phyloP scores from a whole-genome alignment of 2,329 filamentous ascomycete species.

The Cladosporium velox region DNA sequence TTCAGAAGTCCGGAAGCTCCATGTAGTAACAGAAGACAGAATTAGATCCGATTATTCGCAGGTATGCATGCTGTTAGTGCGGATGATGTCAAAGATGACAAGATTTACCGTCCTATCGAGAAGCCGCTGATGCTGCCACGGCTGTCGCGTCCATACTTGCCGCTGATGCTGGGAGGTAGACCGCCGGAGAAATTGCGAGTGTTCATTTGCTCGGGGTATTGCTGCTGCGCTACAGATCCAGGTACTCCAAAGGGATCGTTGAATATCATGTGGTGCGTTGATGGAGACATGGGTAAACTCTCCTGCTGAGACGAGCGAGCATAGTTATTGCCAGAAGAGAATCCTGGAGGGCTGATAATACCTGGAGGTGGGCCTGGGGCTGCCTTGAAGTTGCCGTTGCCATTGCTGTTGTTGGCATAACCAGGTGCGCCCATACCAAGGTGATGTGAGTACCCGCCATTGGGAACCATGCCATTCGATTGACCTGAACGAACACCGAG shows the following conservation, averaged over 20 bases:
- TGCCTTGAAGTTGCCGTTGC: conserved; percentile 48
- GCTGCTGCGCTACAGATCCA: neutral
- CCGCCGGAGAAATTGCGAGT: conserved; percentile 31
- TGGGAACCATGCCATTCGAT: conserved; percentile 54
- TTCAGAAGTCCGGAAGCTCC: neutral
- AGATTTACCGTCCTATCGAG: conserved; percentile 2
- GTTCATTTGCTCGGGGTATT: conserved; percentile 25
- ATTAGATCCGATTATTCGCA: neutral
- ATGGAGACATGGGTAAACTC: conserved; percentile 9
- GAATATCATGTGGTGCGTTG: conserved; percentile 34
- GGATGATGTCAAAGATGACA: neutral
- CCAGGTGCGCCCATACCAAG: conserved; percentile 41
- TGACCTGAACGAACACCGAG: conserved; percentile 85
- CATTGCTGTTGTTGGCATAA: conserved; percentile 50
- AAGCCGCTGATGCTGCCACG: conserved; percentile 25
- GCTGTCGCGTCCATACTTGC: conserved; percentile 30
- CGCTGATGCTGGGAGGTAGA: conserved; percentile 32
- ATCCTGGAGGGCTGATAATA: conserved; percentile 66
- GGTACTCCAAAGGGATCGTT: conserved; percentile 31
- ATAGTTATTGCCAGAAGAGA: conserved; percentile 21
- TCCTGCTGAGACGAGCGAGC: conserved; percentile 17
- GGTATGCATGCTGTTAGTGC: neutral
- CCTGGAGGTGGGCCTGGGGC: conserved; percentile 73
- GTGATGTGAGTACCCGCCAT: conserved; percentile 53
- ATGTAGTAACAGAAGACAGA: neutral